A percentile compares a stretch with the other conserved stretches of the same genome.
phyloP scores from a whole-genome alignment of 176 grass and related monocot species.

The Aegilops umbellulata region DNA sequence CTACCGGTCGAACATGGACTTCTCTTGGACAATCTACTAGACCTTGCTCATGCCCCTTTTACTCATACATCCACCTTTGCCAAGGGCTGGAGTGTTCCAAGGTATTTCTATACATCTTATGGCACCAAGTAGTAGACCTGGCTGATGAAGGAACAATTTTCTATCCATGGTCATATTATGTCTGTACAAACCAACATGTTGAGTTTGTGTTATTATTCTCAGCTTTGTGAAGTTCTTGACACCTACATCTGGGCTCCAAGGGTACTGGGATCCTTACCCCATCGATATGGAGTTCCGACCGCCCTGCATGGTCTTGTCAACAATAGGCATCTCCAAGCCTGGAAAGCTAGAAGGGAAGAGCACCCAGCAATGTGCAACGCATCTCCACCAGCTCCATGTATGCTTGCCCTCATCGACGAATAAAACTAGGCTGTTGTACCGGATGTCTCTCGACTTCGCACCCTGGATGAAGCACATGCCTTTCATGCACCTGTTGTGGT shows the following conservation, averaged over 20 bases:
- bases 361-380: constrained; percentile 72
- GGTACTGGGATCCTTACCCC: constrained; percentile 97
- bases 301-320: constrained; percentile 90
- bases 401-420: constrained; percentile 87
- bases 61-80: constrained; percentile 95
- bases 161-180: background rate
- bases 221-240: constrained; percentile 96
- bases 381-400: constrained; percentile 93
- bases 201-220: background rate
- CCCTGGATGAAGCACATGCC: constrained; percentile 92
- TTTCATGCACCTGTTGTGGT: constrained; percentile 79
- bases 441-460: constrained; percentile 94
- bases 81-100: constrained; percentile 98
- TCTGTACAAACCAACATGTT: background rate
- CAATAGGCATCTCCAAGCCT: constrained; percentile 94
- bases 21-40: constrained; percentile 93
- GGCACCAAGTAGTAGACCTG: background rate
- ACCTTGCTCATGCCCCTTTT: constrained; percentile 98
- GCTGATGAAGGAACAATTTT: background rate
- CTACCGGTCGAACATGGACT: constrained; percentile 92
- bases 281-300: constrained; percentile 98
- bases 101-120: constrained; percentile 32
- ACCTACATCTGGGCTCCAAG: constrained; percentile 83
- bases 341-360: constrained; percentile 85
- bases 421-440: constrained; percentile 90